Base-by-base conservation (phyloP, 139 green algal genomes). In the Penium margaritaceum region DNA sequence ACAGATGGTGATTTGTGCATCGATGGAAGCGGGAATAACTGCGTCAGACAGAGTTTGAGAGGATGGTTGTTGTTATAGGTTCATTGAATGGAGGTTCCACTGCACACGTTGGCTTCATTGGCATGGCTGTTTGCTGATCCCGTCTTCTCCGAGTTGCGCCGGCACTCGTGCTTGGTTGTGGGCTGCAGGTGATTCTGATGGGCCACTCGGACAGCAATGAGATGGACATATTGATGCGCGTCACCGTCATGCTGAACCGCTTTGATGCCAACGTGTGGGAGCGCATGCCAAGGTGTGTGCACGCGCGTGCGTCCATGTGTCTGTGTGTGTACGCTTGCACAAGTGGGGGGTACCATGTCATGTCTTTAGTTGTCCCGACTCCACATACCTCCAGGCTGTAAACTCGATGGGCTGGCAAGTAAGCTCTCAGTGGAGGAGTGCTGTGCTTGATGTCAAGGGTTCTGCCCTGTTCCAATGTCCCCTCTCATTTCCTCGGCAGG, bases 171-270 rank as follows among this genome's bases (percentile, higher is more conserved):
- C 17, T 27, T 0, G 12, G 6, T 24, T 14, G 6, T 27, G 14
- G 24, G 24, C 1, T 4, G 24, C 51, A 60, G 51, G 37, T 51
- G 0, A 51, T 69, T 2, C 21, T 69, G 24, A 33, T 69, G 36
- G 62, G 62, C 3, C 24, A 33, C 19, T 15, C 47, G 4, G 62
- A 69, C 36, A n/a, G 21, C 30, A 24, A 69, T 17, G 24, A 15
- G 33, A 21, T 24, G n/a, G 62, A 69, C 62, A 43, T n/a, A 24
- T 29, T 27, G 33, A 33, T 69, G 24, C 32, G 34, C 24, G 62
- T 69, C 19, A 69, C 62, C 21, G 62, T 69, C 24, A 34, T 54
- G 36, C 62, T 47, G 12, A 69, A 69, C 37, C 33, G 32, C 33
- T 69, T 69, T 34, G 62, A 24, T 2, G 33, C 55, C 5, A 36